These are phyloP conservation scores for Chaetomidium leptoderma DNA, from an alignment of 495 filamentous ascomycete genomes.

Conservation along the genomic window DNA sequence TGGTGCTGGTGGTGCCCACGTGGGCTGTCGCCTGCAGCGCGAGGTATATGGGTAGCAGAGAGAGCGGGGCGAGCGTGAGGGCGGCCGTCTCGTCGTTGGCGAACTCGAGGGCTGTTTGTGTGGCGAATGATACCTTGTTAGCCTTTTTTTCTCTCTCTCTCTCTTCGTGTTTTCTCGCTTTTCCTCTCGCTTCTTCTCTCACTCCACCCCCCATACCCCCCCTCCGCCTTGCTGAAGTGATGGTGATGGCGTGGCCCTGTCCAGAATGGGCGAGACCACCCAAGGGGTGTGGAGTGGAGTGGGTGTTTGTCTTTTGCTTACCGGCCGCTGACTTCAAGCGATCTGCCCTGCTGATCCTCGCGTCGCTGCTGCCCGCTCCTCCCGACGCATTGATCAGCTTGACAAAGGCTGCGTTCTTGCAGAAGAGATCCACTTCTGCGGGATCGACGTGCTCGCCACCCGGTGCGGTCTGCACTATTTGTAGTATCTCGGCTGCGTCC, in stretches of 20 bases:
- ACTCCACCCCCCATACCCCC: slow-evolving; percentile 1
- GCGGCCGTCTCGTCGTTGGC: slow-evolving; percentile 42
- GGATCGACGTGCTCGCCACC: slow-evolving; percentile 56
- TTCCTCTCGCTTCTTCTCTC: slow-evolving; percentile 7
- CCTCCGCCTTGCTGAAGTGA: neutral
- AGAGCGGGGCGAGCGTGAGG: slow-evolving; percentile 46
- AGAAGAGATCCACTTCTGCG: slow-evolving; percentile 85
- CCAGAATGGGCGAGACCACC: neutral
- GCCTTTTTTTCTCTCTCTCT: neutral
- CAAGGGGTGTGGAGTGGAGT: neutral
- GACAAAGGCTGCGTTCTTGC: slow-evolving; percentile 91
- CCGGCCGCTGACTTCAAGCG: slow-evolving; percentile 32
- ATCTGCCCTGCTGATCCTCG: slow-evolving; percentile 19
- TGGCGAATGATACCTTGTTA: slow-evolving; percentile 13
- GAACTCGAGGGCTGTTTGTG: slow-evolving; percentile 34
- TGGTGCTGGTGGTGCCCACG: neutral
- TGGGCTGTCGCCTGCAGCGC: slow-evolving; percentile 59
- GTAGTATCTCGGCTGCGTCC: slow-evolving; percentile 73
- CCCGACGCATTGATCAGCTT: slow-evolving; percentile 64
- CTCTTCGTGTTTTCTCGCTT: slow-evolving; percentile 9
- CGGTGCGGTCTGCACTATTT: slow-evolving; percentile 57
- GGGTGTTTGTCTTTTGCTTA: too few relatives aligned
- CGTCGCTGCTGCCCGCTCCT: slow-evolving; percentile 14
- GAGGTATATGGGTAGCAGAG: slow-evolving; percentile 73
- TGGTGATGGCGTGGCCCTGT: neutral